A percentile compares a stretch with the other conserved stretches of the same genome.
Evolutionary conservation across 345 rosid genomes (phyloP).

Genomic region (Boechera stricta): DNA sequence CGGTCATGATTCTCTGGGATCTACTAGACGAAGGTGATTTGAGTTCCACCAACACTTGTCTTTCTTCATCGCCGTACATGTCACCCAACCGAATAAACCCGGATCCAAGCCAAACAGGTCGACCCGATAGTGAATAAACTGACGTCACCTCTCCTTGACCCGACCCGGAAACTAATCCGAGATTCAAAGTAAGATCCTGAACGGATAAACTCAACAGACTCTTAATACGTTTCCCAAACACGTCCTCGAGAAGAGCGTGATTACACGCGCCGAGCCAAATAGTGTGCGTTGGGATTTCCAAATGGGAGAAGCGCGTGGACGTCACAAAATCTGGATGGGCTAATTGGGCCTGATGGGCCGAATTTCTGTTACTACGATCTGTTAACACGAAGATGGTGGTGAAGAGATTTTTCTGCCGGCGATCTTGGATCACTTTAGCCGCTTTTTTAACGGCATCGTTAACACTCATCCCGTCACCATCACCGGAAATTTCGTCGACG

Average conservation of each 20-base stretch:
- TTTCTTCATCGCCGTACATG: constrained; percentile 68
- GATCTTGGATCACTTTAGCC: constrained; percentile 86
- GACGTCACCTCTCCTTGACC: constrained; percentile 68
- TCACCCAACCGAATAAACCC: constrained; percentile 67
- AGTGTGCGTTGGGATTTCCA: constrained; percentile 64
- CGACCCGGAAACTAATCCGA: constrained; percentile 71
- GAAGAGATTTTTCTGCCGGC: constrained; percentile 70
- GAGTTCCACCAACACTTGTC: constrained; percentile 73
- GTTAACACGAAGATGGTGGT: constrained; percentile 66
- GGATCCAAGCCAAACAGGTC: constrained; percentile 55
- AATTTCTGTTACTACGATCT: constrained; percentile 54
- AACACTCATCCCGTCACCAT: constrained; percentile 65
- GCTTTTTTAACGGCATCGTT: constrained; percentile 88
- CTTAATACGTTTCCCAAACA: constrained; percentile 51
- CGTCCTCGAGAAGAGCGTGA: constrained; percentile 52
- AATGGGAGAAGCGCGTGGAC: constrained; percentile 63
- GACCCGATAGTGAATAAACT: constrained; percentile 62
- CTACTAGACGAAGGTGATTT: constrained; percentile 51
- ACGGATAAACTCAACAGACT: constrained; percentile 58
- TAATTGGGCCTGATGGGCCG: constrained; percentile 42
- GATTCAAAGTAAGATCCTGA: constrained; percentile 65
- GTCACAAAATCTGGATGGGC: constrained; percentile 49
- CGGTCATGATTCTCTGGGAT: constrained; percentile 63
- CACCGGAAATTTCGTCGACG: constrained; percentile 62
- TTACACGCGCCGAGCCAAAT: constrained; percentile 52